Percentiles rank a stretch among this genome's conserved stretches.
Evolutionary conservation across 371 early-diverging fungal genomes (phyloP).

Genomic region (Zopfochytrium polystomum): DNA sequence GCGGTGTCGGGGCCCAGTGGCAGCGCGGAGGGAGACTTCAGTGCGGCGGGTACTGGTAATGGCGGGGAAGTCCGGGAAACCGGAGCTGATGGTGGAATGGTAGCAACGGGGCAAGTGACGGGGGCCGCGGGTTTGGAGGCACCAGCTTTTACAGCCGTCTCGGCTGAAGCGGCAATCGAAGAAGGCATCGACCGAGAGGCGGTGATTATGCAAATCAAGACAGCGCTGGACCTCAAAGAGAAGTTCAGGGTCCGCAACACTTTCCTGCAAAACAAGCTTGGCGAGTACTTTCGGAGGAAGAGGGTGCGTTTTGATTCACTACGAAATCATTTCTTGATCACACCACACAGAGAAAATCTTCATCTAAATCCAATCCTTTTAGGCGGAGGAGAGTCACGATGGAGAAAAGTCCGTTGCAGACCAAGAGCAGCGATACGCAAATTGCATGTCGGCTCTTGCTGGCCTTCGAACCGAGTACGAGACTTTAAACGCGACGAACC

Average conservation of each 20-base stretch:
- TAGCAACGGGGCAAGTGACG: too few relatives aligned
- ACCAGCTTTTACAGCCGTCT: too few relatives aligned
- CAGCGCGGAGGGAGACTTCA: conserved; percentile 5
- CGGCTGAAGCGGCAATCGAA: conserved; percentile 9
- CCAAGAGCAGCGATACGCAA: conserved; percentile 46
- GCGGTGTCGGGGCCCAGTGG: conserved; percentile 10
- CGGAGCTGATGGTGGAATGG: too few relatives aligned
- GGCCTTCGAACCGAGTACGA: conserved; percentile 38
- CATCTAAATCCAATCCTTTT: too few relatives aligned
- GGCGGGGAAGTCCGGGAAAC: too few relatives aligned
- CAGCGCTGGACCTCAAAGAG: conserved; percentile 41
- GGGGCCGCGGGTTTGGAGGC: too few relatives aligned
- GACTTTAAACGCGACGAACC: conserved; percentile 30
- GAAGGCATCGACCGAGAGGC: conserved; percentile 45
- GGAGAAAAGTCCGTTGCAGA: conserved; percentile 45
- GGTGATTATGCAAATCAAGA: conserved; percentile 33
- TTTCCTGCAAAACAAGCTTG: conserved; percentile 46
- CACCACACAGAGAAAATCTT: background rate
- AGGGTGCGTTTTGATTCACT: conserved; percentile 29
- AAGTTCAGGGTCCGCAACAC: conserved; percentile 31
- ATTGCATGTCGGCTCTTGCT: conserved; percentile 37
- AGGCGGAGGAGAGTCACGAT: conserved; percentile 49
- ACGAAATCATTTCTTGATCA: background rate
- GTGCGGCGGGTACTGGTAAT: too few relatives aligned
- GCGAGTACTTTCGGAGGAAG: conserved; percentile 49